phyloP scores from a whole-genome alignment of 805 yeast genomes.

The Suhomyces prunicola region DNA sequence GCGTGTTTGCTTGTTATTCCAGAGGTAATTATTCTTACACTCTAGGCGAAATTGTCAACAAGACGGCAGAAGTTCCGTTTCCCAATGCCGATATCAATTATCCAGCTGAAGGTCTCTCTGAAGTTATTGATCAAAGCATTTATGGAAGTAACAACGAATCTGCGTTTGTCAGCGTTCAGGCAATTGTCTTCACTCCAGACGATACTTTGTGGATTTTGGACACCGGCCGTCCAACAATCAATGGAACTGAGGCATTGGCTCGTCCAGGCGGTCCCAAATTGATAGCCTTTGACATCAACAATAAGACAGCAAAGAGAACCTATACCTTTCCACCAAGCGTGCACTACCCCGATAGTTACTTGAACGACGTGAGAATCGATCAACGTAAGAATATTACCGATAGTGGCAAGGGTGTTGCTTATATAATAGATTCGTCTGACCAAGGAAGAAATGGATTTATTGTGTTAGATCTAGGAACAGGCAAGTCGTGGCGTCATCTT shows the following conservation, averaged over 20 bases:
- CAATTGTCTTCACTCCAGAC: background rate
- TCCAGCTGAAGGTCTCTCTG: background rate
- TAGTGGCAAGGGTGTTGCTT: background rate
- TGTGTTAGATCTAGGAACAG: background rate
- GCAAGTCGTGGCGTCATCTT: constrained; percentile 2
- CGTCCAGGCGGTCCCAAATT: constrained; percentile 1
- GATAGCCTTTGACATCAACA: constrained; percentile 1
- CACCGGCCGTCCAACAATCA: constrained; percentile 1
- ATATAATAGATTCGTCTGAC: background rate
- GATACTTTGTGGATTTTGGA: constrained; percentile 1
- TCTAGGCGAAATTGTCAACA: background rate
- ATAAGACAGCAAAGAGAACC: background rate
- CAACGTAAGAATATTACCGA: background rate
- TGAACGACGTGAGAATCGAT: constrained; percentile 1
- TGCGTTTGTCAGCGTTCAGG: background rate
- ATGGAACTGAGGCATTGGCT: constrained; percentile 1
- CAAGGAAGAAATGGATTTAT: constrained; percentile 1
- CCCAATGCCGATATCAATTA: background rate
- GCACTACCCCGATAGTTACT: background rate
- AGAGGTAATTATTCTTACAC: background rate
- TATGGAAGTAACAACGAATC: background rate
- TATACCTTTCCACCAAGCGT: background rate
- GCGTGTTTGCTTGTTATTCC: background rate
- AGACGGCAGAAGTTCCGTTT: background rate
- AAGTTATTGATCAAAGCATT: background rate